phyloP scores from a whole-genome alignment of 2,329 filamentous ascomycete species.

The Podosphaera fusca region DNA sequence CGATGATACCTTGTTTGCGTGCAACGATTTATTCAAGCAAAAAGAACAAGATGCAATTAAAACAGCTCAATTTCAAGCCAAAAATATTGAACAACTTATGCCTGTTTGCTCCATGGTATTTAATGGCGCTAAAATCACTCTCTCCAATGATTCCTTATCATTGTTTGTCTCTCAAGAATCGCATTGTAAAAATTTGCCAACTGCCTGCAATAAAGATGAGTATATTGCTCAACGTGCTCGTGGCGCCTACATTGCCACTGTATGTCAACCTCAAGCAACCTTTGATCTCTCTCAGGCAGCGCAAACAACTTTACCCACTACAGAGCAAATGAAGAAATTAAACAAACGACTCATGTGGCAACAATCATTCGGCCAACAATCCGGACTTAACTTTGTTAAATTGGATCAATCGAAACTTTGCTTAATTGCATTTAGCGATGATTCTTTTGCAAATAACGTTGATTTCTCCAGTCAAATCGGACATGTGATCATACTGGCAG shows the following conservation, averaged over 20 bases:
- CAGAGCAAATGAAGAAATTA: background rate
- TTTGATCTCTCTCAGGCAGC: background rate
- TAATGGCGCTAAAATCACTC: background rate
- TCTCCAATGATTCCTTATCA: background rate
- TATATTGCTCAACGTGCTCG: background rate
- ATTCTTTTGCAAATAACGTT: background rate
- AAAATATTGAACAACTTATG: background rate
- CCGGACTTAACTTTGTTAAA: background rate
- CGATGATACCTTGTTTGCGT: constrained; percentile 2
- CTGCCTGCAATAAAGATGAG: background rate
- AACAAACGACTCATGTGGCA: background rate
- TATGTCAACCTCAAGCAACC: background rate
- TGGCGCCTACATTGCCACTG: background rate
- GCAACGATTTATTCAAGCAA: background rate
- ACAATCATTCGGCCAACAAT: background rate
- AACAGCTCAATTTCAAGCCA: background rate
- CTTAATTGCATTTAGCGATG: background rate
- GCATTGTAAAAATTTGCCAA: background rate
- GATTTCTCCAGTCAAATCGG: background rate
- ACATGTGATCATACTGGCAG: background rate
- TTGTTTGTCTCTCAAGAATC: background rate
- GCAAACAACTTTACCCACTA: background rate
- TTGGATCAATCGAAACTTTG: background rate
- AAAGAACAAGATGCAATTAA: background rate
- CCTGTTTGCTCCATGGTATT: background rate